Percentiles rank a stretch among this genome's conserved stretches.
Conservation (phyloP, 2,329 filamentous ascomycete genomes). For the Botrytis sinoallii region DNA sequence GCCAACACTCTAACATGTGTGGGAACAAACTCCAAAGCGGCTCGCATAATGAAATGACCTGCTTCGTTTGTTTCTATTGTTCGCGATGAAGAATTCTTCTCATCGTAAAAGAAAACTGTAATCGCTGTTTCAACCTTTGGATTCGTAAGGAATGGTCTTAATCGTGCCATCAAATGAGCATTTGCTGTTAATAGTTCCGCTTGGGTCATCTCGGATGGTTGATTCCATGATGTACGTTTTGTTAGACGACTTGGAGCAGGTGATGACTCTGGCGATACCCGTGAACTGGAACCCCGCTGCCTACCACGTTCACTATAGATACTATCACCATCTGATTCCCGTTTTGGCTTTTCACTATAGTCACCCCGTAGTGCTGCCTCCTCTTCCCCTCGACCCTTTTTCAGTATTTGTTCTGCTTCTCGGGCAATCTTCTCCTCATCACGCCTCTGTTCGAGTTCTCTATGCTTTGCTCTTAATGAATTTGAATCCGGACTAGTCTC, state of each 20-base stretch:
- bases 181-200: slow-evolving; percentile 79
- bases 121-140: slow-evolving; percentile 75
- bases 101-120: slow-evolving; percentile 94
- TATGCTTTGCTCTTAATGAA: slow-evolving; percentile 37
- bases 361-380: slow-evolving; percentile 66
- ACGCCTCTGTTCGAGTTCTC: slow-evolving; percentile 48
- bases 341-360: slow-evolving; percentile 65
- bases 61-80: slow-evolving; percentile 83
- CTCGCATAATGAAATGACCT: slow-evolving; percentile 81
- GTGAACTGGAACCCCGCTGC: slow-evolving; percentile 24
- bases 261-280: slow-evolving; percentile 31
- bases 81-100: slow-evolving; percentile 74
- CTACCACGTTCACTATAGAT: slow-evolving; percentile 30
- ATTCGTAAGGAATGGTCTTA: slow-evolving; percentile 86
- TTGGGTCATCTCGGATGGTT: slow-evolving; percentile 61
- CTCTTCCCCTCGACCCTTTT: slow-evolving; percentile 67
- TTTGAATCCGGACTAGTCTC: slow-evolving; percentile 33
- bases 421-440: slow-evolving; percentile 66
- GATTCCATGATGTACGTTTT: slow-evolving; percentile 44
- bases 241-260: slow-evolving; percentile 40
- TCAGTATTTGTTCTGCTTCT: slow-evolving; percentile 75
- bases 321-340: slow-evolving; percentile 42
- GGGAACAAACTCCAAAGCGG: slow-evolving; percentile 82
- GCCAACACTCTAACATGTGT: slow-evolving; percentile 86
- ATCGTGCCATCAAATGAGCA: slow-evolving; percentile 78